A percentile compares a stretch with the other conserved stretches of the same genome.
Evolutionary conservation across 495 filamentous ascomycete species (phyloP).

Genomic region (Neurospora sp.): DNA sequence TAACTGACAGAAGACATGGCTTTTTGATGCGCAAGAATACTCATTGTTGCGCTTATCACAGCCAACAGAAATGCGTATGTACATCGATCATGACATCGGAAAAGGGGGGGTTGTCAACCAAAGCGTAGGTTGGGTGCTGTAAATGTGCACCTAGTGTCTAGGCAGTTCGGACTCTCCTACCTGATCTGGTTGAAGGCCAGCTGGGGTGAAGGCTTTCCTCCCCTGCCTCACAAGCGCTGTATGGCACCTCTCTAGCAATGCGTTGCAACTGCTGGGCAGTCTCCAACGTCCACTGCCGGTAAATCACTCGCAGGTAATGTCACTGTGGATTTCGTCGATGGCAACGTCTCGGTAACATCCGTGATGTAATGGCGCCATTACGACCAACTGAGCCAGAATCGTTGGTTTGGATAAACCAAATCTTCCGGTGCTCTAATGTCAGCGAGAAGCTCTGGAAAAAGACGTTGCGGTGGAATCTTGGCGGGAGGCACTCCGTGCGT

Average conservation of each 20-base stretch:
- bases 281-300: neutral
- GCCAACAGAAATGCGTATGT: neutral
- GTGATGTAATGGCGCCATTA: neutral
- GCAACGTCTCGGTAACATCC: neutral
- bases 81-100: neutral
- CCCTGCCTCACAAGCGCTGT: neutral
- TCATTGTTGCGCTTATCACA: neutral
- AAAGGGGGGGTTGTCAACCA: neutral
- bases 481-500: neutral
- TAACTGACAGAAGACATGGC: neutral
- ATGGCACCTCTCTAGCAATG: neutral
- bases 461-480: neutral
- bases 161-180: neutral
- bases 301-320: neutral
- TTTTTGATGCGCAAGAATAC: neutral
- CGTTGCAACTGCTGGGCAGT: neutral
- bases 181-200: neutral
- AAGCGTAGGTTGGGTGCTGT: neutral
- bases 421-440: neutral
- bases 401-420: neutral
- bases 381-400: neutral
- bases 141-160: neutral
- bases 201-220: neutral
- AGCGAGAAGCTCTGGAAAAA: neutral
- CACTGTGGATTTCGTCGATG: neutral